These are phyloP conservation scores for Mycena rebaudengoi DNA, from an alignment of 768 basidiomycete species.

Conservation along the genomic window DNA sequence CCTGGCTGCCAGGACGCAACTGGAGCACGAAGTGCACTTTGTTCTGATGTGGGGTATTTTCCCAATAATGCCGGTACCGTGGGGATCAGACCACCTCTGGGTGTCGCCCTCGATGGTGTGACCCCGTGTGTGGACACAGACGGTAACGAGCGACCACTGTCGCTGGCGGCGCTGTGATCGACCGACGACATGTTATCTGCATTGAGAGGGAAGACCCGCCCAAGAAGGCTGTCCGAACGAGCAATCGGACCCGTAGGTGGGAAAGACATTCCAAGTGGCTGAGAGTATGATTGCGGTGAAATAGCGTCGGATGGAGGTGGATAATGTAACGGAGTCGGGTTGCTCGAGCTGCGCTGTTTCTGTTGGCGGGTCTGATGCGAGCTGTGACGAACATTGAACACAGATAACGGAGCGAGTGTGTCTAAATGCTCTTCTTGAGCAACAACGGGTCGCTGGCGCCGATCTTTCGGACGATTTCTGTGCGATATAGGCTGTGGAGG, in stretches of 20 bases:
- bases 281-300: not conserved
- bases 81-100: constrained; percentile 21
- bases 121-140: constrained; percentile 24
- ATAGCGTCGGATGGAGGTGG: not conserved
- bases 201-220: constrained; percentile 36
- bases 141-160: constrained; percentile 31
- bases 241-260: not conserved
- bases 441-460: not conserved
- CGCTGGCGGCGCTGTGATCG: constrained; percentile 24
- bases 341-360: not conserved
- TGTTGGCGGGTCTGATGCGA: constrained; percentile 20
- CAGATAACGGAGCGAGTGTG: constrained; percentile 27
- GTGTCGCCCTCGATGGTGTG: constrained; percentile 19
- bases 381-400: constrained; percentile 23
- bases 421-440: constrained; percentile 21
- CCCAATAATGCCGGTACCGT: constrained; percentile 20
- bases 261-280: not conserved
- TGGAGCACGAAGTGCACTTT: not conserved
- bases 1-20: not conserved
- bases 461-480: constrained; percentile 20
- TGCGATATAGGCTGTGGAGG: constrained; percentile 44
- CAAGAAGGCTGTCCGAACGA: constrained; percentile 35
- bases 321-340: constrained; percentile 1
- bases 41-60: not conserved
- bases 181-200: constrained; percentile 27